Evolutionary conservation across 495 filamentous ascomycete genomes (phyloP).

Genomic region (Amorphotheca resinae): DNA sequence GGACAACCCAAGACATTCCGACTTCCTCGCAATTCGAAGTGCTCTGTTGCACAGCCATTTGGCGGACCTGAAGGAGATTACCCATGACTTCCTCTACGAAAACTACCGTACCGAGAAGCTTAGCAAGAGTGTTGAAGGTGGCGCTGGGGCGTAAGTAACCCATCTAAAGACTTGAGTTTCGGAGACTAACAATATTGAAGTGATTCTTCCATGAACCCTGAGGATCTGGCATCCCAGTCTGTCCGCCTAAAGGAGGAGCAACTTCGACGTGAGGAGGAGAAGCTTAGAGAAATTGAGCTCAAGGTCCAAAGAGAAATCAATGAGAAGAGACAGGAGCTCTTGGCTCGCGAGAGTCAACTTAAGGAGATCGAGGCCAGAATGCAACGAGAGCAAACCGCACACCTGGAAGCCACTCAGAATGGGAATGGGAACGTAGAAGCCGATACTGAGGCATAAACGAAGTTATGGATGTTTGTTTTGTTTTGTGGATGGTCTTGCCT

Average conservation of each 20-base stretch:
- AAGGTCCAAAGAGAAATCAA: constrained; percentile 99
- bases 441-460: constrained; percentile 13
- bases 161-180: neutral
- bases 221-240: constrained; percentile 90
- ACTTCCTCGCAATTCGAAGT: constrained; percentile 94
- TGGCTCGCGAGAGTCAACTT: constrained; percentile 95
- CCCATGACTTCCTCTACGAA: constrained; percentile 98
- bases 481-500: constrained; percentile 6
- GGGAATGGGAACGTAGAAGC: no score
- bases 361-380: constrained; percentile 72
- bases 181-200: constrained; percentile 22
- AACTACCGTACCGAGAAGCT: constrained; percentile 99
- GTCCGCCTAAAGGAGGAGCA: constrained; percentile 99
- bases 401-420: constrained; percentile 33
- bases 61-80: constrained; percentile 97
- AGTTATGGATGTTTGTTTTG: constrained; percentile 1
- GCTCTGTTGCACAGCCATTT: constrained; percentile 94
- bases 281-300: constrained; percentile 95
- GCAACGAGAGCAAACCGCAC: constrained; percentile 36
- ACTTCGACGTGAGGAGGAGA: constrained; percentile 96
- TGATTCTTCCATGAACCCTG: constrained; percentile 92
- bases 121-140: constrained; percentile 95
- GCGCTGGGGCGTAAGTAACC: constrained; percentile 64
- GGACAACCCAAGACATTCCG: constrained; percentile 96
- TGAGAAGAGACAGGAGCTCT: constrained; percentile 96